Evolutionary conservation across 805 yeast species (phyloP), one percentile per base, ranked within the genome.

Genomic region (Metschnikowia reukaufii): DNA sequence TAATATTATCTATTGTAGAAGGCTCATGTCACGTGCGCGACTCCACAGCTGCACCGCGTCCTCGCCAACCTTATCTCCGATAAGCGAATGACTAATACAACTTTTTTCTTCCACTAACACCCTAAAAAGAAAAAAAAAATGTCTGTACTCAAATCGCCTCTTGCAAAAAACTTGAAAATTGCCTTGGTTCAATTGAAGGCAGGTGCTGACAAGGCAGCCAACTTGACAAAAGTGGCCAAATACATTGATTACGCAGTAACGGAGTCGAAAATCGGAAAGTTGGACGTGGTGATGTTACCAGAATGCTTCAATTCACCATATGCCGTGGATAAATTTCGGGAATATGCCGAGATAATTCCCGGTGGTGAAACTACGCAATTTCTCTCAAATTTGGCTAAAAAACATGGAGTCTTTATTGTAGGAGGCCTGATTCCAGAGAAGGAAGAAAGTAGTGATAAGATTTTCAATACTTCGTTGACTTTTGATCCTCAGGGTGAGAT

Each of bases 271-370:
- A 55, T 64, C 31, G 72, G 70, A 2, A 60, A 59, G 43, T 50
- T 84, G 35, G 86, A 91, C 58, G 72, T 92, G 35, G 79, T 94
- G 9, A 88, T 94, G 54, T 72, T 94, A 27, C 99, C 99, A 7
- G 98, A 94, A 69, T 90, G 97, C 70, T 92, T 91, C 79, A 94
- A 92, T 65, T 88, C 97, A 1, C 98, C 98, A 2, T 94, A 94
- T 62, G 81, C 96, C 0, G 96, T 89, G 23, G 79, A 80, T 48
- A 85, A 91, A 51, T 94, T 94, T 67, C 80, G 86, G 5, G 83
- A 88, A 49, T 92, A 94, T 63, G 91, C 96, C 3, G 99, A 94
- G 65, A 57, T 65, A n/a, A 86, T 94, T 36, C 95, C 96, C 5
- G 64, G 70, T 1, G 96, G 96, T 5, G 83, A 81, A 49, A 76